phyloP scores from a whole-genome alignment of 805 yeast species.

The Isabelozyma heimii region DNA sequence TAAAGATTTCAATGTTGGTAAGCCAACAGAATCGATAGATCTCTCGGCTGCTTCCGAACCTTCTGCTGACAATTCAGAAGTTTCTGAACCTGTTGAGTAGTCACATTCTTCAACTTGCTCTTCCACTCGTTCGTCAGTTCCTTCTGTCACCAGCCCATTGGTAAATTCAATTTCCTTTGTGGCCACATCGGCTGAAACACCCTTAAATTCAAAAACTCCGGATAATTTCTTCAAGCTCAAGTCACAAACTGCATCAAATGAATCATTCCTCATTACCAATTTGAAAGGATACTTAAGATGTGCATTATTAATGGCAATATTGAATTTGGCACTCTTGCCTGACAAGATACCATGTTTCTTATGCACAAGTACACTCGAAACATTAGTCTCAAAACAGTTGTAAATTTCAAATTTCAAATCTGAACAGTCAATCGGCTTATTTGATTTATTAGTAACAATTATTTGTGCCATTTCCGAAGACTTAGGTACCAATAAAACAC shows the following conservation, averaged over 20 bases:
- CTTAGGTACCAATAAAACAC: constrained; percentile 26
- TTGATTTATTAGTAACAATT: constrained; percentile 26
- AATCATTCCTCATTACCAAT: constrained; percentile 20
- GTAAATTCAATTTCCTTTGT: constrained; percentile 5
- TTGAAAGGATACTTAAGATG: constrained; percentile 34
- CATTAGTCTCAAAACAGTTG: constrained; percentile 24
- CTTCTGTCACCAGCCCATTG: constrained; percentile 1
- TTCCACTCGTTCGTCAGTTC: constrained; percentile 6
- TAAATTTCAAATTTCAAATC: constrained; percentile 26
- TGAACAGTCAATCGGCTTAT: constrained; percentile 23
- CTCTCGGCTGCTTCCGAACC: background rate
- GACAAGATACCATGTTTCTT: constrained; percentile 31
- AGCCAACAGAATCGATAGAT: background rate
- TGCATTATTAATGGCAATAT: constrained; percentile 26
- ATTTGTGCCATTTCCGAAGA: constrained; percentile 29
- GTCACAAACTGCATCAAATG: constrained; percentile 15
- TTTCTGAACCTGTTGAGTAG: constrained; percentile 3
- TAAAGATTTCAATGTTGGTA: background rate
- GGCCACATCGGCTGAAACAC: background rate
- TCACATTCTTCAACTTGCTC: constrained; percentile 5
- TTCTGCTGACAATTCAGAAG: background rate
- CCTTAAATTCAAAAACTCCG: constrained; percentile 14
- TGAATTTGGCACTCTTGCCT: constrained; percentile 28
- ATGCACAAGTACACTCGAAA: constrained; percentile 26
- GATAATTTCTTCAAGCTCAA: constrained; percentile 20